Conservation (phyloP, 148 eudicot species). For the Chenopodium album region DNA sequence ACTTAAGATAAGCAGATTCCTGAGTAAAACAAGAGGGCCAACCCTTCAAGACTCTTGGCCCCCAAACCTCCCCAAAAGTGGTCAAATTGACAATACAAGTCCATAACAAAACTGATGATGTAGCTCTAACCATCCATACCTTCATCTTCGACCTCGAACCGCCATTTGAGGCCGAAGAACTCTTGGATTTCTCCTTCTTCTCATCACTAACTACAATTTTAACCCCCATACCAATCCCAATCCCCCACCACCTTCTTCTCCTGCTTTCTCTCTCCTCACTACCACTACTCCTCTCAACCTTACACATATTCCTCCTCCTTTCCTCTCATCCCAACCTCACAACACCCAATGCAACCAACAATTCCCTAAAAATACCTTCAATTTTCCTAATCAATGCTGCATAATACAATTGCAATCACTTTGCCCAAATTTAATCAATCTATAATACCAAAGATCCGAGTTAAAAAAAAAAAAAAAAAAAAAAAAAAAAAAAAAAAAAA, state of each 20-base stretch:
- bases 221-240: slow-evolving; percentile 44
- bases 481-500: background rate
- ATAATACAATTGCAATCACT: background rate
- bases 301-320: slow-evolving; percentile 35
- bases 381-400: background rate
- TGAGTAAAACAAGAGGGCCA: slow-evolving; percentile 75
- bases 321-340: slow-evolving; percentile 29
- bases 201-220: slow-evolving; percentile 42
- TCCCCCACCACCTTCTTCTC: slow-evolving; percentile 44
- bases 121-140: slow-evolving; percentile 74
- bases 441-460: background rate
- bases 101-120: slow-evolving; percentile 64
- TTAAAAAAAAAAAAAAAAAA: background rate
- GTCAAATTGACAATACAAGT: slow-evolving; percentile 77
- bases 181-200: slow-evolving; percentile 29
- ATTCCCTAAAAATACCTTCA: background rate
- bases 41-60: slow-evolving; percentile 73
- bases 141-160: slow-evolving; percentile 56
- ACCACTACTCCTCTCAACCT: slow-evolving; percentile 22
- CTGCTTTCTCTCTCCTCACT: slow-evolving; percentile 32
- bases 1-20: slow-evolving; percentile 43
- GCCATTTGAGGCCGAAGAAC: slow-evolving; percentile 14
- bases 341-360: background rate
- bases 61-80: slow-evolving; percentile 69
- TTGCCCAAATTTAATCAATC: slow-evolving; percentile 2